phyloP scores from a whole-genome alignment of 2,329 filamentous ascomycete species.

The Fusarium tuaranense region DNA sequence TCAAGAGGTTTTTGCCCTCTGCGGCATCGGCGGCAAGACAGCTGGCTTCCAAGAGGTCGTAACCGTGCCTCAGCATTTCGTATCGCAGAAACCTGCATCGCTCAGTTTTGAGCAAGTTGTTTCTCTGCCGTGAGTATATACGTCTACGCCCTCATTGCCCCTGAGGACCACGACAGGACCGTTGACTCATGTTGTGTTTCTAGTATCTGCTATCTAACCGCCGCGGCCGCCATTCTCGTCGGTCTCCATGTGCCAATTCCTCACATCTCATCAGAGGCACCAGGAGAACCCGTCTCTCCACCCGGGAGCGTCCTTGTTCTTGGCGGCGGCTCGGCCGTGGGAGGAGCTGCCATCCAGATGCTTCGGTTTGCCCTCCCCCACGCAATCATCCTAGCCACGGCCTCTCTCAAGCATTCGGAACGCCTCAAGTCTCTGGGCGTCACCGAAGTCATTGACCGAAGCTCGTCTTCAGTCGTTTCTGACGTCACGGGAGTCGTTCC shows the following conservation, averaged over 20 bases:
- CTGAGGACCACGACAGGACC: neutral
- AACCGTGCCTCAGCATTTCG: constrained; percentile 35
- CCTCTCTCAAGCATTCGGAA: constrained; percentile 20
- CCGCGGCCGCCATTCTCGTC: constrained; percentile 30
- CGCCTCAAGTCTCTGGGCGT: constrained; percentile 25
- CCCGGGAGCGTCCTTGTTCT: constrained; percentile 32
- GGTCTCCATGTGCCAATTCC: constrained; percentile 33
- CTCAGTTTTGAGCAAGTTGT: constrained; percentile 31
- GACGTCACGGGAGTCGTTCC: neutral
- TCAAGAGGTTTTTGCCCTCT: constrained; percentile 53
- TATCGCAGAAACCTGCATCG: constrained; percentile 30
- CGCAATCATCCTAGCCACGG: constrained; percentile 24
- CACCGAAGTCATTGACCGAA: constrained; percentile 18
- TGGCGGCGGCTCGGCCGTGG: constrained; percentile 35
- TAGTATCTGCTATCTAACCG: constrained; percentile 38
- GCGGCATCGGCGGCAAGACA: constrained; percentile 32
- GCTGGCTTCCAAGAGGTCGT: constrained; percentile 37
- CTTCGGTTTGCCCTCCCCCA: constrained; percentile 30
- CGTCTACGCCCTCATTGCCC: neutral
- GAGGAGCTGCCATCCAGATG: constrained; percentile 36
- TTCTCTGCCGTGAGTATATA: constrained; percentile 32
- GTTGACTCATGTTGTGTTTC: constrained; percentile 8
- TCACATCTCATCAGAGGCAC: constrained; percentile 22
- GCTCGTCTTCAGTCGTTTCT: constrained; percentile 6
- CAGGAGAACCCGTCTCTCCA: neutral